Conservation (phyloP, 1,284 basidiomycete species). For the Sanguinoderma infundibulare region DNA sequence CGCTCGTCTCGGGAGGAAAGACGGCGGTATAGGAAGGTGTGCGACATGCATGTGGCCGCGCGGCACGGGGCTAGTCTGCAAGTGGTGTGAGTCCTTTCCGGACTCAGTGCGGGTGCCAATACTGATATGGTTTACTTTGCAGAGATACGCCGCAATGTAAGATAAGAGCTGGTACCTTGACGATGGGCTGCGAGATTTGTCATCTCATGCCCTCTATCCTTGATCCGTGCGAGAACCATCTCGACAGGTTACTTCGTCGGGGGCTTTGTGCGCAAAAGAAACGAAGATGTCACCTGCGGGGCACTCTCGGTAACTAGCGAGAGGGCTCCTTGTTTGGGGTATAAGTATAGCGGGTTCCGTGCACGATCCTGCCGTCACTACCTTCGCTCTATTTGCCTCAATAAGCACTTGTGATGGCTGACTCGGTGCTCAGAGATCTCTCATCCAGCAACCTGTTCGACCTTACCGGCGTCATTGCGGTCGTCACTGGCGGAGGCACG, state of each 20-base stretch:
- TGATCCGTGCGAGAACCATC: neutral
- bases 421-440: slow-evolving; percentile 40
- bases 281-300: neutral
- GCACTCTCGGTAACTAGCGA: neutral
- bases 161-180: neutral
- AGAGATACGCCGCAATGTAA: neutral
- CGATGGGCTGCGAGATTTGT: neutral
- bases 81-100: neutral
- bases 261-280: neutral
- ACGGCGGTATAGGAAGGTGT: neutral
- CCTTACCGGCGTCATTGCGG: slow-evolving; percentile 48
- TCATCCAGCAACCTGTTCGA: slow-evolving; percentile 48
- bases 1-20: neutral
- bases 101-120: neutral
- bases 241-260: neutral
- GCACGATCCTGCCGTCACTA: neutral
- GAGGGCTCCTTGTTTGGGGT: neutral
- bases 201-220: neutral
- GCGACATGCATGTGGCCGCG: neutral
- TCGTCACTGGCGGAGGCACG: slow-evolving; percentile 53
- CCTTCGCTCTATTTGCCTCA: neutral
- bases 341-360: neutral
- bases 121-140: neutral
- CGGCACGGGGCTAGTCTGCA: neutral
- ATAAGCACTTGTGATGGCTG: slow-evolving; percentile 37